These are phyloP conservation scores for Hyaloscypha hepaticicola DNA, from an alignment of 495 filamentous ascomycete genomes.

Conservation along the genomic window DNA sequence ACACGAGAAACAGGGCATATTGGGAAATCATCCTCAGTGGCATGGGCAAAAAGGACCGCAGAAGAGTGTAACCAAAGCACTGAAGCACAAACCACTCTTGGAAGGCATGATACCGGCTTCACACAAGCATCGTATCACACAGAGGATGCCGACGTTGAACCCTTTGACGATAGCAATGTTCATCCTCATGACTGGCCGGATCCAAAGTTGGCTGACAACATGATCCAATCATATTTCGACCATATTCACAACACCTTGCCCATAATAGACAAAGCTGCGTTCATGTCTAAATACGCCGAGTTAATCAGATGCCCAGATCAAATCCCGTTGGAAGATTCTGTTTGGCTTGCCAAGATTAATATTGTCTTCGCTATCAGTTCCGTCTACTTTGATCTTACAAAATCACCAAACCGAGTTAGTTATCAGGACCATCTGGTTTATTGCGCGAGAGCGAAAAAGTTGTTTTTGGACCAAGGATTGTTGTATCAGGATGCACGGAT, in stretches of 20 bases:
- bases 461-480: conserved; percentile 51
- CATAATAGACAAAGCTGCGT: conserved; percentile 54
- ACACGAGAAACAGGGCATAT: conserved; percentile 53
- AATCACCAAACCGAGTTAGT: conserved; percentile 41
- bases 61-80: conserved; percentile 28
- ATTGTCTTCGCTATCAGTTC: conserved; percentile 62
- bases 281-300: conserved; percentile 48
- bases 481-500: conserved; percentile 55
- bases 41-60: conserved; percentile 52
- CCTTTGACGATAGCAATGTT: conserved; percentile 40
- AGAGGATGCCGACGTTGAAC: conserved; percentile 51
- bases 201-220: conserved; percentile 47
- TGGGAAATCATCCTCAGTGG: conserved; percentile 59
- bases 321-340: conserved; percentile 32
- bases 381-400: conserved; percentile 47
- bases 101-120: conserved; percentile 13
- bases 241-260: conserved; percentile 62
- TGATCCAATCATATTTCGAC: conserved; percentile 57
- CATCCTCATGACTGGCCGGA: conserved; percentile 51
- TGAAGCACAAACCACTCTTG: conserved; percentile 9
- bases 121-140: conserved; percentile 47
- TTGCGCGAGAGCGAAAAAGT: conserved; percentile 51
- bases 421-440: conserved; percentile 50
- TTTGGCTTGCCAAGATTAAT: conserved; percentile 61
- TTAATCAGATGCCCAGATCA: conserved; percentile 29